Evolutionary conservation across 495 filamentous ascomycete species (phyloP).

Genomic region (Bathelium albidoporum): DNA sequence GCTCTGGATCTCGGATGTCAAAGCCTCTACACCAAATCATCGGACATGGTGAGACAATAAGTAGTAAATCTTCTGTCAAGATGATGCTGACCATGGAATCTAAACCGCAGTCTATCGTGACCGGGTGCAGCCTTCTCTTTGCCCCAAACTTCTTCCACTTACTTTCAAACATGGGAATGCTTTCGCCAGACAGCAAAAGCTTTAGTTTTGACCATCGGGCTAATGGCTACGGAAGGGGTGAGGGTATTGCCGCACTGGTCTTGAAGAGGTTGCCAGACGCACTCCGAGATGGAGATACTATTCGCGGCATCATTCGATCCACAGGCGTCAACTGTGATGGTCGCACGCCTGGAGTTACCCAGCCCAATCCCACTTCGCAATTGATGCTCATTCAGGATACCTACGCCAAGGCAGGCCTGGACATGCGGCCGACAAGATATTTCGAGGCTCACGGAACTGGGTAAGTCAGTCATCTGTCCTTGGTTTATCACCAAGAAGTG

Average conservation of each 20-base stretch:
- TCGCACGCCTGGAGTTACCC: not conserved
- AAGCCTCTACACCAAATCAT: not conserved
- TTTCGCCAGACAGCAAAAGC: not conserved
- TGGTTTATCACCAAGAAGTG: too few relatives aligned
- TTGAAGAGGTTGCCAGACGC: constrained; percentile 33
- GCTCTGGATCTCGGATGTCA: not conserved
- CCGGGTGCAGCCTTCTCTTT: not conserved
- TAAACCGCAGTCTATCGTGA: not conserved
- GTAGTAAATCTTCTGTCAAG: not conserved
- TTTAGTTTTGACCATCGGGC: not conserved
- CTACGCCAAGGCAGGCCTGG: not conserved
- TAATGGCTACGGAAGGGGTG: constrained; percentile 33
- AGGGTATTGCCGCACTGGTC: constrained; percentile 28
- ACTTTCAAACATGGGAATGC: not conserved
- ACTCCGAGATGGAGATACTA: constrained; percentile 27
- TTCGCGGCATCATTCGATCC: constrained; percentile 20
- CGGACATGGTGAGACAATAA: not conserved
- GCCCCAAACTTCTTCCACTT: too few relatives aligned
- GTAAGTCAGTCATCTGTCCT: too few relatives aligned
- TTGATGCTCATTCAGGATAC: not conserved
- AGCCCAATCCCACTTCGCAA: not conserved
- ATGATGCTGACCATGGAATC: not conserved
- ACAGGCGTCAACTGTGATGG: constrained; percentile 3
- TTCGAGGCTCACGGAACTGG: constrained; percentile 8
- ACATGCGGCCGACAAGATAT: not conserved